Evolutionary conservation across 1,284 basidiomycete species (phyloP), one percentile per base, ranked within the genome.

Genomic region (Cryptococcus sp.): DNA sequence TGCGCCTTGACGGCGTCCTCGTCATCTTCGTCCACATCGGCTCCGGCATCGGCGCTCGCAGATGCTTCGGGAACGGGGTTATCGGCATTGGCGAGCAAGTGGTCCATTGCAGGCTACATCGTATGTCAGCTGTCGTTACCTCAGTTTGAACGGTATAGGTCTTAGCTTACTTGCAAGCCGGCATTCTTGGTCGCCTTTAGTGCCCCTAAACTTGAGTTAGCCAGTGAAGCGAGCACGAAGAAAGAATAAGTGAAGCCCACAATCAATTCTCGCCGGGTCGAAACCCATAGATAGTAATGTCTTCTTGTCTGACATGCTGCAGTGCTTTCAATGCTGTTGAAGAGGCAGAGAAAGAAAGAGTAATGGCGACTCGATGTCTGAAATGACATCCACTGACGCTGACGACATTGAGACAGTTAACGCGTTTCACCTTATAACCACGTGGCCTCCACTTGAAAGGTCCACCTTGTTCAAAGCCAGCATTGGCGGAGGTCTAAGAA

Each of bases 201-300:
- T 6, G 91, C 91, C 91, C 91, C 91, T 93, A 66, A 22, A 40
- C 41, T 46, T 43, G 20, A 25, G 6, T 11, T 20, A 37, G 23
- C 38, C 38, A 34, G 19, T 22, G 22, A 46, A 11, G n/a, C 25
- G 43, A 43, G 40, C 17, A 17, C 25, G 22, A 23, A 45, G 26
- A 23, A 15, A 25, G 39, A n/a, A 23, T 16, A 19, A 54, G 44
- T 34, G 37, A 40, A 46, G 80, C 87, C 69, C 69, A 92, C 91
- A 93, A 65, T 91, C 89, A 37, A 93, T 85, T 59, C 91, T 85
- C n/a, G 85, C 84, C 10, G 83, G 72, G 61, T 91, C 88, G 64
- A 93, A 93, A 16, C 91, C 91, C 89, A 93, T 93, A n/a, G 84
- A 80, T 5, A 91, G 66, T 17, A 94, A 81, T 16, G 86, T 85